Percentiles rank a stretch among this genome's conserved stretches.
These are phyloP conservation scores for Plasmopara halstedii DNA, from an alignment of 352 stramenopile genomes.

Conservation along the genomic window DNA sequence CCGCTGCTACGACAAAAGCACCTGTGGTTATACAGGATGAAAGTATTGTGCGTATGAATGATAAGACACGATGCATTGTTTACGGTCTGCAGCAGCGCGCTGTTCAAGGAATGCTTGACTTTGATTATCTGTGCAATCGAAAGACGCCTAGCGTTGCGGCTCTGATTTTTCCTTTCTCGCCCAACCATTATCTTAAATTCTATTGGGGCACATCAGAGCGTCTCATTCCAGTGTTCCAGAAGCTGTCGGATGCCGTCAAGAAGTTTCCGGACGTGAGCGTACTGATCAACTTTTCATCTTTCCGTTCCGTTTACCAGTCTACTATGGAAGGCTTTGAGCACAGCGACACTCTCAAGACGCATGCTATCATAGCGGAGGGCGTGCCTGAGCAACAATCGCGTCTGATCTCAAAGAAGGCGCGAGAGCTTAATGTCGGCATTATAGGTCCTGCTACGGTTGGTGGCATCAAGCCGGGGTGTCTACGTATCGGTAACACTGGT, in stretches of 20 bases:
- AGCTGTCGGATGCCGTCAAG: conserved; percentile 87
- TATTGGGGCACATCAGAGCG: conserved; percentile 96
- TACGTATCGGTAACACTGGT: conserved; percentile 96
- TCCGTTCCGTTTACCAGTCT: conserved; percentile 93
- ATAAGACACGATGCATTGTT: conserved; percentile 89
- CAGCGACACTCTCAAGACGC: conserved; percentile 90
- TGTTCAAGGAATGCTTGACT: conserved; percentile 97
- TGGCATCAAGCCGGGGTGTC: conserved; percentile 95
- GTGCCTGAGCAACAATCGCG: conserved; percentile 94
- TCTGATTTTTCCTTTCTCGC: conserved; percentile 93
- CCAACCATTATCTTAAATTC: conserved; percentile 96
- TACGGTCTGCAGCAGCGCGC: conserved; percentile 93
- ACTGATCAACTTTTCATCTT: conserved; percentile 96
- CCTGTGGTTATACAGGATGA: conserved; percentile 71
- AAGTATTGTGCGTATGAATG: conserved; percentile 80
- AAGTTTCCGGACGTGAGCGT: conserved; percentile 92
- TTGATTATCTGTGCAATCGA: conserved; percentile 97
- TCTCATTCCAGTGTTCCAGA: conserved; percentile 89
- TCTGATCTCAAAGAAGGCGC: conserved; percentile 90
- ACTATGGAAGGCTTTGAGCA: conserved; percentile 93
- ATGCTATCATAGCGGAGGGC: conserved; percentile 96
- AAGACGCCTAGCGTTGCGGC: conserved; percentile 90
- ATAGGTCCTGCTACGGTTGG: conserved; percentile 95
- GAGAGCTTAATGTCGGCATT: conserved; percentile 87
- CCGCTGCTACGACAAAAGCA: conserved; percentile 15